These are phyloP conservation scores for Camelina sativa DNA, from an alignment of 345 rosid genomes.

Conservation along the genomic window DNA sequence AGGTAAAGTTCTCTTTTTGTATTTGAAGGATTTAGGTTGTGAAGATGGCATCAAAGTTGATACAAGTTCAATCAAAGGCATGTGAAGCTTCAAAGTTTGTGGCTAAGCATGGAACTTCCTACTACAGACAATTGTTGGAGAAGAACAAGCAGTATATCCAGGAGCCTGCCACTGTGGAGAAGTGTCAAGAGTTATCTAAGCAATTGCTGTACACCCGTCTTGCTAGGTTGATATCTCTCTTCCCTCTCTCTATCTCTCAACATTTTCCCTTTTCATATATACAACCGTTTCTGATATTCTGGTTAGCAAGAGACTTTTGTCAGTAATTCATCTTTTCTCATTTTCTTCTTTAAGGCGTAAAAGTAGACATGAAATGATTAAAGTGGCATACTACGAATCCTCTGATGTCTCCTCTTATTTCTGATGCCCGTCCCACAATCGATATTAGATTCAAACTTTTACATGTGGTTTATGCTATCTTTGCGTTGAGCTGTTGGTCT, in stretches of 20 bases:
- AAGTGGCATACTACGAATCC: neutral
- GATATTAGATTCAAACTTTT: neutral
- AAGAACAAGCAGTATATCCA: slow-evolving; percentile 81
- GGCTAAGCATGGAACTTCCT: slow-evolving; percentile 72
- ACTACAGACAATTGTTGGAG: slow-evolving; percentile 79
- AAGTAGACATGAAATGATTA: neutral
- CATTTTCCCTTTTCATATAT: neutral
- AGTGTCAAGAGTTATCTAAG: slow-evolving; percentile 71
- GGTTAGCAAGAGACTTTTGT: neutral
- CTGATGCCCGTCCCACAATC: neutral
- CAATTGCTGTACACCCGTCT: slow-evolving; percentile 87
- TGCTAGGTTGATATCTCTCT: slow-evolving; percentile 60
- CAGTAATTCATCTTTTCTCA: neutral
- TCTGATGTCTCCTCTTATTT: neutral
- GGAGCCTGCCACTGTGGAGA: slow-evolving; percentile 80
- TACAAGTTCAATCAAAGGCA: slow-evolving; percentile 72
- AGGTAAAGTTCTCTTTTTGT: slow-evolving; percentile 1
- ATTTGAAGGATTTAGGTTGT: slow-evolving; percentile 43
- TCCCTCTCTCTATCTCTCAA: neutral
- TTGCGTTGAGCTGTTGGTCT: neutral
- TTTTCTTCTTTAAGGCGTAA: neutral
- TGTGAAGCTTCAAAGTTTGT: slow-evolving; percentile 70
- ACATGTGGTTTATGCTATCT: neutral
- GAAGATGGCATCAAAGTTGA: slow-evolving; percentile 66
- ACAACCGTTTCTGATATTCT: neutral